Evolutionary conservation across 2,329 filamentous ascomycete genomes (phyloP).

Genomic region (Bertia moriformis): DNA sequence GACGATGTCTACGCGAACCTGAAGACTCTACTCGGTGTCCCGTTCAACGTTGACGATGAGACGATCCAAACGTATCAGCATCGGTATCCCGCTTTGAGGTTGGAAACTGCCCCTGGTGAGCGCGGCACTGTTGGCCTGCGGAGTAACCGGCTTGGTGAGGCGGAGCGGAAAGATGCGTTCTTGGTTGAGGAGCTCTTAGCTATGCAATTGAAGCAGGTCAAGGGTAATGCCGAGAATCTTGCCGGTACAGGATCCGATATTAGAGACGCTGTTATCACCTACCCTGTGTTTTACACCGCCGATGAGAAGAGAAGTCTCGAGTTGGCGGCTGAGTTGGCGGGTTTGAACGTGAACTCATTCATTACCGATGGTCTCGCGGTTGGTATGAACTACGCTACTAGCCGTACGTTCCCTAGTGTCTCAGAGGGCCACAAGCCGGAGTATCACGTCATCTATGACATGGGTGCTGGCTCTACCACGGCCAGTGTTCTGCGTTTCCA

Average conservation of each 20-base stretch:
- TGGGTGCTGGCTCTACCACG: conserved; percentile 90
- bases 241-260: conserved; percentile 64
- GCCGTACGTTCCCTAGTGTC: conserved; percentile 72
- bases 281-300: conserved; percentile 77
- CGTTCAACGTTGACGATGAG: conserved; percentile 33
- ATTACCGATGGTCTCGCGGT: conserved; percentile 85
- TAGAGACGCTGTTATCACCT: conserved; percentile 72
- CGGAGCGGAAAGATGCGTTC: conserved; percentile 47
- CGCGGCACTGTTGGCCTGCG: conserved; percentile 68
- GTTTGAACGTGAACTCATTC: conserved; percentile 69
- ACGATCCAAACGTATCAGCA: conserved; percentile 50
- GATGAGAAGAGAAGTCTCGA: conserved; percentile 81
- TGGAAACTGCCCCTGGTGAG: conserved; percentile 39
- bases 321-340: conserved; percentile 73
- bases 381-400: conserved; percentile 87
- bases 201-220: conserved; percentile 89
- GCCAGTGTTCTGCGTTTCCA: conserved; percentile 85
- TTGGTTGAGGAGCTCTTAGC: conserved; percentile 85
- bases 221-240: conserved; percentile 70
- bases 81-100: conserved; percentile 64
- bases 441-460: conserved; percentile 87
- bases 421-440: conserved; percentile 76
- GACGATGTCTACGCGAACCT: conserved; percentile 89
- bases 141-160: conserved; percentile 46
- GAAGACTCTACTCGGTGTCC: conserved; percentile 74